Percentiles rank a stretch among this genome's conserved stretches.
phyloP scores from a whole-genome alignment of 768 basidiomycete genomes.

The Rhodosporidiobolus sp. region DNA sequence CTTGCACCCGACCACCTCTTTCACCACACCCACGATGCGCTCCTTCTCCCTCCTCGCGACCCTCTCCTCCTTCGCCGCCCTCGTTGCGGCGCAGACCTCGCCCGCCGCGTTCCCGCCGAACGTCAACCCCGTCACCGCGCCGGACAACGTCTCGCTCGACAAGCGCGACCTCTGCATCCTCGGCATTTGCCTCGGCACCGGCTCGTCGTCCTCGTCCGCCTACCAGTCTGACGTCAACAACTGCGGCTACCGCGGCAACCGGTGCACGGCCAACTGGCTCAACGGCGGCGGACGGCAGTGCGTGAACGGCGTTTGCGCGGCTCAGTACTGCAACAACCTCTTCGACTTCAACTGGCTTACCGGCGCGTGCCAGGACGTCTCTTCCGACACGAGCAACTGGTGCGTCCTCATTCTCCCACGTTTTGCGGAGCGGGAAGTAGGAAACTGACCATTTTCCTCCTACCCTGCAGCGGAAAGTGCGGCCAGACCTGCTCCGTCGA shows the following conservation, averaged over 20 bases:
- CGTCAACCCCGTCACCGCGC: conserved; percentile 10
- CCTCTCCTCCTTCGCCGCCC: conserved; percentile 2
- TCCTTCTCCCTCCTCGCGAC: conserved; percentile 1
- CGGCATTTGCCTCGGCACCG: conserved; percentile 17
- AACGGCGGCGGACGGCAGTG: conserved; percentile 26
- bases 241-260: conserved; percentile 10
- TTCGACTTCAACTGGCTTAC: conserved; percentile 32
- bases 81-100: background rate
- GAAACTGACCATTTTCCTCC: too few species aligned
- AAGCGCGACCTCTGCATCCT: conserved; percentile 30
- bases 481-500: conserved; percentile 21
- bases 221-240: conserved; percentile 30
- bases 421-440: background rate
- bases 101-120: conserved; percentile 5
- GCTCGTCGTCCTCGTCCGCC: background rate
- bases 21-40: background rate
- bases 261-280: conserved; percentile 2
- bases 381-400: conserved; percentile 26
- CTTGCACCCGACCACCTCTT: background rate
- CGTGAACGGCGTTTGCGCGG: conserved; percentile 17
- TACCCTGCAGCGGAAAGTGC: conserved; percentile 24
- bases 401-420: background rate
- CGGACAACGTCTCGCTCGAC: conserved; percentile 15
- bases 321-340: conserved; percentile 14
- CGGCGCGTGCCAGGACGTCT: conserved; percentile 28